Percentiles rank a stretch among this genome's conserved stretches.
Evolutionary conservation across 208 protist genomes (phyloP).

Genomic region (Crithidia sp.): DNA sequence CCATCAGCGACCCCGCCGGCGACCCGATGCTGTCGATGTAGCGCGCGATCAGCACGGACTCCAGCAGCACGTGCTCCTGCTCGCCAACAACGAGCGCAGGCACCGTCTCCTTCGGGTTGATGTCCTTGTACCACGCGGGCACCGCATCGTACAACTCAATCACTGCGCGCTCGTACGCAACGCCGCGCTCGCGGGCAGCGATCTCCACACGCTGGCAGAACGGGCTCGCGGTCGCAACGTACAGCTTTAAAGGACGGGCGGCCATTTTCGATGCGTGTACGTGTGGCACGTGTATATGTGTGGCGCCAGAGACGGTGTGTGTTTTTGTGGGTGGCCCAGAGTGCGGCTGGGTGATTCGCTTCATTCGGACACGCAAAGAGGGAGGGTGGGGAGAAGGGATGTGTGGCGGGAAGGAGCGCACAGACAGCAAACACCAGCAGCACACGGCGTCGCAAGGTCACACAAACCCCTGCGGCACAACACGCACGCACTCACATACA

Average conservation of each 20-base stretch:
- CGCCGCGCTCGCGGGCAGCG: constrained; percentile 50
- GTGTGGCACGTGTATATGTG: too few relatives aligned
- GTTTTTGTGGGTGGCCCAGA: too few relatives aligned
- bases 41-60: constrained; percentile 73
- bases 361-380: too few relatives aligned
- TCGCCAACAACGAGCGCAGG: constrained; percentile 63
- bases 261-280: neutral
- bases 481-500: too few relatives aligned
- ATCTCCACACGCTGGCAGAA: constrained; percentile 77
- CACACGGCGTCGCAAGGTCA: too few relatives aligned
- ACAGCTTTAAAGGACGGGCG: constrained; percentile 58
- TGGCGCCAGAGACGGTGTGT: too few relatives aligned
- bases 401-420: too few relatives aligned
- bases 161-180: constrained; percentile 52
- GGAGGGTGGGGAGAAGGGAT: too few relatives aligned
- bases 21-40: constrained; percentile 65
- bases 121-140: constrained; percentile 78
- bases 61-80: constrained; percentile 41
- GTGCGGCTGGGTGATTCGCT: too few relatives aligned
- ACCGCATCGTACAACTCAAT: constrained; percentile 53
- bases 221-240: constrained; percentile 50
- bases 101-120: constrained; percentile 80
- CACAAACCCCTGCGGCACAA: too few relatives aligned
- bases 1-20: constrained; percentile 40
- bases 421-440: too few relatives aligned